A percentile compares a stretch with the other conserved stretches of the same genome.
These are phyloP conservation scores for Laburnicola sp. DNA, from an alignment of 2,329 filamentous ascomycete species.

Conservation along the genomic window DNA sequence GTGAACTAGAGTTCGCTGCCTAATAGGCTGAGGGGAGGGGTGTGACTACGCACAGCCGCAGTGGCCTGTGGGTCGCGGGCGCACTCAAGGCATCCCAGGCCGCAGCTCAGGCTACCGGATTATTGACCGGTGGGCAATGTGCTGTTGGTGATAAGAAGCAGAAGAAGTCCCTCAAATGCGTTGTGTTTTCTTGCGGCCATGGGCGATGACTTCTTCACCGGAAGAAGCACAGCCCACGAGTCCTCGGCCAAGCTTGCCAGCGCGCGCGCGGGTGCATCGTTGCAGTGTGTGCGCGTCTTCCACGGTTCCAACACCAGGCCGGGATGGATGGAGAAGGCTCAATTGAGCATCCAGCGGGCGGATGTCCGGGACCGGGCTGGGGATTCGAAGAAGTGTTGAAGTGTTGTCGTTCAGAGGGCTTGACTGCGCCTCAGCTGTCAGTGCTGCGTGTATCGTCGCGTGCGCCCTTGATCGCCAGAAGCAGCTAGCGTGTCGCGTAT, in stretches of 20 bases:
- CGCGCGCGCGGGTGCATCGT: not conserved
- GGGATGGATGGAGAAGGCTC: not conserved
- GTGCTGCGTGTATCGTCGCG: not conserved
- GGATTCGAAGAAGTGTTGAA: not conserved
- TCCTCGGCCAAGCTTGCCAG: slow-evolving; percentile 2
- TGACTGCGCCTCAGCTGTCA: slow-evolving; percentile 8
- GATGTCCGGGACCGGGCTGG: not conserved
- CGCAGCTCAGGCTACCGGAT: slow-evolving; percentile 5
- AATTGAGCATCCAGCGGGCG: not conserved
- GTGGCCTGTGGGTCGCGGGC: slow-evolving; percentile 23
- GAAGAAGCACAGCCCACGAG: slow-evolving; percentile 32
- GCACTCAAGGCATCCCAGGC: slow-evolving; percentile 31
- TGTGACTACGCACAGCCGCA: slow-evolving; percentile 35
- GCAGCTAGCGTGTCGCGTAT: slow-evolving; percentile 4
- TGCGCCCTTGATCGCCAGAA: not conserved
- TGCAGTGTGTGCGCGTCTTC: not conserved
- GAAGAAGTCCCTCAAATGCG: slow-evolving; percentile 26
- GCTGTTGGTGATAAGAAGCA: slow-evolving; percentile 32
- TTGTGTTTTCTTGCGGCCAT: slow-evolving; percentile 17
- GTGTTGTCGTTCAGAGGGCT: not conserved
- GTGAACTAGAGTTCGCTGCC: slow-evolving; percentile 38
- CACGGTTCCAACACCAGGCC: not conserved
- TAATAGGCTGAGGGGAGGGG: slow-evolving; percentile 25
- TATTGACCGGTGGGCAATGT: slow-evolving; percentile 6
- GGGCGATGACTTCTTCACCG: slow-evolving; percentile 30